Evolutionary conservation across 192 early-diverging fungal species (phyloP), one percentile per base, ranked within the genome.

Genomic region (Rhizoclosmatium globosum): DNA sequence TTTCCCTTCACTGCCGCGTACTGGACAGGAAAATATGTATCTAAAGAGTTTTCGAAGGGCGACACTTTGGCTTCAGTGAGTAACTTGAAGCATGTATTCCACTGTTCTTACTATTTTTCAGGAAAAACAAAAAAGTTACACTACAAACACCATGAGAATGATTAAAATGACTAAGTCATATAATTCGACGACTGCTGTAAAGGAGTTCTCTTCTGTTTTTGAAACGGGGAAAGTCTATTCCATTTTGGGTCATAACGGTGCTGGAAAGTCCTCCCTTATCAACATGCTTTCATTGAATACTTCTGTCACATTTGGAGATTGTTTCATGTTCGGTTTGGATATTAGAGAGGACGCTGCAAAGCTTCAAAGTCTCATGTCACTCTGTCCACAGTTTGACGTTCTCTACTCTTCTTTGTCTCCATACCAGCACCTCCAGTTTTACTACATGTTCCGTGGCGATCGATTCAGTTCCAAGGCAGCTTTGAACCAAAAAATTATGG

Each of bases 361-460:
- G 66, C 90, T 93, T 60, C 90, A 89, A 31, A 82, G 83, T 9
- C 85, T 84, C 59, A 92, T 92, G 57, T 90, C 91, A 17, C 83
- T 94, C n/a, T 94, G 93, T 72, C 93, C 93, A 39, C 79, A 92
- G 82, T 90, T 93, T 62, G 91, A 93, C 64, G 83, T 92, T 56
- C 66, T 93, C n/a, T 93, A 88, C 74, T 81, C 84, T 38, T 85
- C 91, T n/a, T 61, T 93, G 71, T 92, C 90, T 2, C 89, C 88
- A 2, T 71, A 79, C 57, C 92, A 93, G 76, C 89, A 92, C 75
- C 82, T 93, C 19, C 62, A 77, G 47, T 74, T 93, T 15, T 92
- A 88, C 76, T 89, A 88, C 4, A 84, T 85, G 61, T 84, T 93
- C 90, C 91, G 43, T 79, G 92, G 45, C 4, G 78, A 74, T 13